Evolutionary conservation across 495 filamentous ascomycete genomes (phyloP), one percentile per base, ranked within the genome.

Genomic region (Durotheca rogersii): DNA sequence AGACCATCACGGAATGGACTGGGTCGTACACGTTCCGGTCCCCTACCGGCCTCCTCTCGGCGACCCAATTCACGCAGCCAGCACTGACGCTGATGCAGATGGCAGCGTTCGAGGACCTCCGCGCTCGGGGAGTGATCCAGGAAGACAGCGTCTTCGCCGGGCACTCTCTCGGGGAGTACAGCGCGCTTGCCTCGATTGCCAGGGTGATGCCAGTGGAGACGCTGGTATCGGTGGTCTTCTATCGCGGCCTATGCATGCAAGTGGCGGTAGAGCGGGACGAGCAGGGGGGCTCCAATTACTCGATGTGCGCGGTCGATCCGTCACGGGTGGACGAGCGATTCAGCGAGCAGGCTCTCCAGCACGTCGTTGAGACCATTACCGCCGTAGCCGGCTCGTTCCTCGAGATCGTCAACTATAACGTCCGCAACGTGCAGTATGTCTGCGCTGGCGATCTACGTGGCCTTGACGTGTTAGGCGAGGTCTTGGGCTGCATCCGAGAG

Each of bases 151-250:
- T 80, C 69, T 94, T 94, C 63, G 89, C 89, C 16, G 89, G 89
- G 52, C 89, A 95, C 70, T 94, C 89, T 0, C 81, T 94, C 12
- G 89, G 89, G 66, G 89, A 94, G 72, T 95, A 94, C 69, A 90
- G 87, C 46, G 89, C 89, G 14, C 80, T 95, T 29, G 90, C 89
- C 43, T 87, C 89, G 16, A 77, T 94, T 39, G 89, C 89, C 10
- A 89, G 92, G 57, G 88, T 94, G 63, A 94, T 95, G 87, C 89
- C 89, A 4, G 92, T 94, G 59, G 88, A 92, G 75, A 86, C 81
- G 69, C 78, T 95, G 67, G 87, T 94, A 0, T 89, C 88, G 0
- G 88, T 94, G 11, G 89, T 93, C 36, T 95, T 95, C 74, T 94
- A 95, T 72, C 85, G 89, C 62, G 90, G 89, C 62, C 74, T 94